A percentile compares a stretch with the other conserved stretches of the same genome.
phyloP scores from a whole-genome alignment of 1,284 basidiomycete genomes.

The Austroboletus rostrupii region DNA sequence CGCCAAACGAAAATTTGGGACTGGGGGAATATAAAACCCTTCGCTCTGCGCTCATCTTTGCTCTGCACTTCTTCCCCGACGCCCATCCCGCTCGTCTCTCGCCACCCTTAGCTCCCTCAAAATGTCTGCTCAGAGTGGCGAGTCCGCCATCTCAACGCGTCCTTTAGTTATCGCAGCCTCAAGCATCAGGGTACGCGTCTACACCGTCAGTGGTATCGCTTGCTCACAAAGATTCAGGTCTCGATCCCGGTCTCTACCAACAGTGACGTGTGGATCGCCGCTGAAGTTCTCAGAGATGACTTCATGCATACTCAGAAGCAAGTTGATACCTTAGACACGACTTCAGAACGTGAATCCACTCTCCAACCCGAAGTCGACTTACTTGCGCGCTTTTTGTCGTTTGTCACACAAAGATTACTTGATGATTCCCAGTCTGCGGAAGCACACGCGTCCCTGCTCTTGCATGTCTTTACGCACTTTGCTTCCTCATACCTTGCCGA shows the following conservation, averaged over 20 bases:
- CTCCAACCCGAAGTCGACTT: slow-evolving; percentile 72
- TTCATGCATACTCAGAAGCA: slow-evolving; percentile 67
- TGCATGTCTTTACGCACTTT: slow-evolving; percentile 74
- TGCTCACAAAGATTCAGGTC: slow-evolving; percentile 44
- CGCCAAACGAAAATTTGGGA: slow-evolving; percentile 32
- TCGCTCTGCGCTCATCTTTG: slow-evolving; percentile 5
- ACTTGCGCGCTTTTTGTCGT: slow-evolving; percentile 75
- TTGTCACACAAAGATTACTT: slow-evolving; percentile 61
- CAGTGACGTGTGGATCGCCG: slow-evolving; percentile 81
- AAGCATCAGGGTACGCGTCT: slow-evolving; percentile 60
- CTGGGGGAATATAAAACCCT: slow-evolving; percentile 30
- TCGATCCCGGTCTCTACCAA: slow-evolving; percentile 80
- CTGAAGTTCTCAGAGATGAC: slow-evolving; percentile 84
- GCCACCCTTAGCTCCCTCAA: slow-evolving; percentile 11
- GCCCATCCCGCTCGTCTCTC: background rate
- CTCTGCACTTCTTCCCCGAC: slow-evolving; percentile 4
- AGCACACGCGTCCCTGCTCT: slow-evolving; percentile 67
- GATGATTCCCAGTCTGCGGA: slow-evolving; percentile 49
- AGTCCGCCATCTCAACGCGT: slow-evolving; percentile 48
- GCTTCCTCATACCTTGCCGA: slow-evolving; percentile 71
- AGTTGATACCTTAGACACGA: slow-evolving; percentile 50
- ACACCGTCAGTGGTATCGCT: slow-evolving; percentile 2
- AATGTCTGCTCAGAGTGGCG: slow-evolving; percentile 30
- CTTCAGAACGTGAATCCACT: slow-evolving; percentile 49
- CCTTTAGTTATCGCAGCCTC: slow-evolving; percentile 61